These are phyloP conservation scores for Bipolaris sorokiniana DNA, from an alignment of 2,329 filamentous ascomycete genomes.

Conservation along the genomic window DNA sequence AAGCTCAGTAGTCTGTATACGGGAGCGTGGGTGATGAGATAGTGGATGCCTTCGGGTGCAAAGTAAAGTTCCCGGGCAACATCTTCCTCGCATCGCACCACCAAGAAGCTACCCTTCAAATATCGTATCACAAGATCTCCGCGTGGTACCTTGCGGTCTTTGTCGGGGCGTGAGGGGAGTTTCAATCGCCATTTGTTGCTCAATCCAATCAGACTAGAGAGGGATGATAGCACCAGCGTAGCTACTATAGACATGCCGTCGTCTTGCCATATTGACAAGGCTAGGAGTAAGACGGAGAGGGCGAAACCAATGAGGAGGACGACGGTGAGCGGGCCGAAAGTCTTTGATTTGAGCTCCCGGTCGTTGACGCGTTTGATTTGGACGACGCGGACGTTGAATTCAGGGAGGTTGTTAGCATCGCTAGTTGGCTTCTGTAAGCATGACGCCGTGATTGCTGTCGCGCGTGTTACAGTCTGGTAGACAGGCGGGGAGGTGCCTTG, in stretches of 20 bases:
- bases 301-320: constrained; percentile 55
- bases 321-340: constrained; percentile 54
- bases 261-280: constrained; percentile 51
- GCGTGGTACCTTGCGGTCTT: constrained; percentile 39
- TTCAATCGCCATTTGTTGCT: constrained; percentile 58
- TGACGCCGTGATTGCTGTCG: not conserved
- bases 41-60: constrained; percentile 58
- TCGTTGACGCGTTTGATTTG: constrained; percentile 44
- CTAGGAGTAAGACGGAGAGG: constrained; percentile 53
- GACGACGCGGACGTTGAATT: constrained; percentile 52
- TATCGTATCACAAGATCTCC: constrained; percentile 59
- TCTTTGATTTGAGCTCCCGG: constrained; percentile 51
- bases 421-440: constrained; percentile 22
- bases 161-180: constrained; percentile 48
- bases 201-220: constrained; percentile 58
- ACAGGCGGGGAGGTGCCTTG: constrained; percentile 14
- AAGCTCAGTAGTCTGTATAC: constrained; percentile 57
- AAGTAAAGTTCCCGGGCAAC: constrained; percentile 60
- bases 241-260: constrained; percentile 61
- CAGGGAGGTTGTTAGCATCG: constrained; percentile 45
- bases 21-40: constrained; percentile 50
- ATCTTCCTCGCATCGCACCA: constrained; percentile 58
- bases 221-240: constrained; percentile 54
- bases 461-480: constrained; percentile 3
- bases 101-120: constrained; percentile 57